Evolutionary conservation across 2,329 filamentous ascomycete species (phyloP).

Genomic region (Pseudogymnoascus sp.): DNA sequence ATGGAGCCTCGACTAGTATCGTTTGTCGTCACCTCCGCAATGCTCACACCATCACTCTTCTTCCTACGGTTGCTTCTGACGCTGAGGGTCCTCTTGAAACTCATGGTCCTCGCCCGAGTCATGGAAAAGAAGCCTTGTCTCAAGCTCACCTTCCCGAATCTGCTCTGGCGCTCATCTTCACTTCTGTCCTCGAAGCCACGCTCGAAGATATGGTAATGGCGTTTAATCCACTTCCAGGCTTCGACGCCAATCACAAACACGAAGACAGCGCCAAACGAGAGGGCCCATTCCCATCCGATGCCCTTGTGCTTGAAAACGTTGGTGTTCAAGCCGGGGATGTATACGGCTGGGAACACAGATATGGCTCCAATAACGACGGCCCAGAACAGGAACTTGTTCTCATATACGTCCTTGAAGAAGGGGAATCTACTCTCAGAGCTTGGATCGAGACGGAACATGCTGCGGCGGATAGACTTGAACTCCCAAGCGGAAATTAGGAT

Average conservation of each 20-base stretch:
- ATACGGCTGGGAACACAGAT: slow-evolving; percentile 48
- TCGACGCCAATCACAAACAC: slow-evolving; percentile 54
- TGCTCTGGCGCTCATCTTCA: slow-evolving; percentile 9
- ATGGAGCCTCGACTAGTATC: neutral
- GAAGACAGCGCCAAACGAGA: slow-evolving; percentile 47
- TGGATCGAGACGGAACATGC: slow-evolving; percentile 48
- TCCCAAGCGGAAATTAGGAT: slow-evolving; percentile 50
- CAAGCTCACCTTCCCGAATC: slow-evolving; percentile 18
- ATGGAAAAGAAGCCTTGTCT: slow-evolving; percentile 28
- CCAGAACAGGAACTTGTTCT: slow-evolving; percentile 55
- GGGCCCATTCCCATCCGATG: slow-evolving; percentile 57
- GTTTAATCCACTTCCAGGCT: slow-evolving; percentile 53
- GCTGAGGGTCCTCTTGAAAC: neutral
- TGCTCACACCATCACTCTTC: neutral
- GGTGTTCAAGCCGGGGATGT: slow-evolving; percentile 57
- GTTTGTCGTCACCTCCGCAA: neutral
- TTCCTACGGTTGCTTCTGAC: neutral
- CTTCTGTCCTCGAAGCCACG: slow-evolving; percentile 21
- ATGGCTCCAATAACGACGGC: slow-evolving; percentile 44
- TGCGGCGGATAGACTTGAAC: slow-evolving; percentile 48
- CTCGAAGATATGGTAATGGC: slow-evolving; percentile 28
- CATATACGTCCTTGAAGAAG: slow-evolving; percentile 35
- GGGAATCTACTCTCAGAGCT: slow-evolving; percentile 29
- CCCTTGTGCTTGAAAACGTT: slow-evolving; percentile 52
- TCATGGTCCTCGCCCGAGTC: slow-evolving; percentile 22